Percentiles rank a stretch among this genome's conserved stretches.
Evolutionary conservation across 768 basidiomycete genomes (phyloP).

Genomic region (Lactarius trivialis): DNA sequence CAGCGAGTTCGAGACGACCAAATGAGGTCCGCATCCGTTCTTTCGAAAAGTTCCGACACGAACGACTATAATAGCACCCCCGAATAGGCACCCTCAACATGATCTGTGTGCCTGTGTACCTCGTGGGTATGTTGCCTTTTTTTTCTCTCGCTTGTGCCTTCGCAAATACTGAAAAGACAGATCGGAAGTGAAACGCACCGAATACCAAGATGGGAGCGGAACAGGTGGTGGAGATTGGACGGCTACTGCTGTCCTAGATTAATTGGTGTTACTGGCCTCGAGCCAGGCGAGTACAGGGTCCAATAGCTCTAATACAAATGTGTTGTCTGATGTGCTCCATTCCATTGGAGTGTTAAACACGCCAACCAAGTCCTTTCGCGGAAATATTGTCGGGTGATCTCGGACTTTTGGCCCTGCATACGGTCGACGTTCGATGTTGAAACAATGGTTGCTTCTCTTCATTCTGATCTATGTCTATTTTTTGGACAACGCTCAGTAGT

Average conservation of each 20-base stretch:
- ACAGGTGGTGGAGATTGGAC: background rate
- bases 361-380: background rate
- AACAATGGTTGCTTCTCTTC: background rate
- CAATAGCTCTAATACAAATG: background rate
- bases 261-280: background rate
- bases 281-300: background rate
- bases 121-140: background rate
- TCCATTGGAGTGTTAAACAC: background rate
- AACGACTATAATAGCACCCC: background rate
- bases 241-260: background rate
- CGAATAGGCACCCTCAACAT: background rate
- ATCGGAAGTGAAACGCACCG: background rate
- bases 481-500: background rate
- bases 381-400: constrained; percentile 11
- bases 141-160: background rate
- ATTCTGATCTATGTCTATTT: background rate
- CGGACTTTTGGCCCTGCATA: constrained; percentile 8
- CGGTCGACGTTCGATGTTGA: background rate
- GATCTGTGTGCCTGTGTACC: background rate
- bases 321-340: background rate
- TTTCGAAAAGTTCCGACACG: background rate
- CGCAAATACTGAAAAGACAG: background rate
- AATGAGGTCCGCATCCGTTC: background rate
- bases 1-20: background rate
- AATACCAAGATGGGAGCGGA: background rate